phyloP scores from a whole-genome alignment of 2,329 filamentous ascomycete species.

The Talaromyces sp. region DNA sequence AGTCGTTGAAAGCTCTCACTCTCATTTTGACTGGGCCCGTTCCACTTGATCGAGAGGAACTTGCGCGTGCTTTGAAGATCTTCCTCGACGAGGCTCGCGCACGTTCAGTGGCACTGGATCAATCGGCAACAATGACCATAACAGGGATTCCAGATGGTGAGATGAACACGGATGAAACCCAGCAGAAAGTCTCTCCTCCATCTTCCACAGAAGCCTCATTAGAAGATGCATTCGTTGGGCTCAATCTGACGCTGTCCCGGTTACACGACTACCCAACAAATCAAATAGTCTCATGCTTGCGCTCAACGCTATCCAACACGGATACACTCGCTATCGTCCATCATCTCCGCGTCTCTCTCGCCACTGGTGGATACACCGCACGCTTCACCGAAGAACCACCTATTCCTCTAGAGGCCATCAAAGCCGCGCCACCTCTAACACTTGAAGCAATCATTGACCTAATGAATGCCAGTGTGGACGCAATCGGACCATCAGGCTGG shows the following conservation, averaged over 20 bases:
- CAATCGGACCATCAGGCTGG: conserved; percentile 45
- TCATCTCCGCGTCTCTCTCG: conserved; percentile 41
- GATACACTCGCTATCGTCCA: conserved; percentile 38
- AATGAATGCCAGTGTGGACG: conserved; percentile 43
- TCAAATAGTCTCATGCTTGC: conserved; percentile 30
- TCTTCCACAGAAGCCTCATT: conserved; percentile 21
- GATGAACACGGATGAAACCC: conserved; percentile 1
- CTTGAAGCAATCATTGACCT: conserved; percentile 38
- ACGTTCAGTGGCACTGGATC: conserved; percentile 29
- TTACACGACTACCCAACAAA: conserved; percentile 31
- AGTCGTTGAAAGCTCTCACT: conserved; percentile 35
- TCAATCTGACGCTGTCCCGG: conserved; percentile 35
- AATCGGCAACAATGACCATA: conserved; percentile 27
- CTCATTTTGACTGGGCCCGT: conserved; percentile 33
- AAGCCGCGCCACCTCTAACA: conserved; percentile 33
- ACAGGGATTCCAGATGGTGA: conserved; percentile 24
- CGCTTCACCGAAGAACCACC: conserved; percentile 39
- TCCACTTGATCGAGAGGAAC: conserved; percentile 34
- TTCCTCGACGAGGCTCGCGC: conserved; percentile 37
- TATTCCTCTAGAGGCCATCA: conserved; percentile 29
- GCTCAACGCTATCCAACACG: conserved; percentile 34
- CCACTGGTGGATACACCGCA: conserved; percentile 39
- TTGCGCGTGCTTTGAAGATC: conserved; percentile 35
- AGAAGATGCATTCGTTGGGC: conserved; percentile 32
- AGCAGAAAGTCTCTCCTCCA: background rate